phyloP scores from a whole-genome alignment of 139 green algal genomes.

The Tetraselmis striata region DNA sequence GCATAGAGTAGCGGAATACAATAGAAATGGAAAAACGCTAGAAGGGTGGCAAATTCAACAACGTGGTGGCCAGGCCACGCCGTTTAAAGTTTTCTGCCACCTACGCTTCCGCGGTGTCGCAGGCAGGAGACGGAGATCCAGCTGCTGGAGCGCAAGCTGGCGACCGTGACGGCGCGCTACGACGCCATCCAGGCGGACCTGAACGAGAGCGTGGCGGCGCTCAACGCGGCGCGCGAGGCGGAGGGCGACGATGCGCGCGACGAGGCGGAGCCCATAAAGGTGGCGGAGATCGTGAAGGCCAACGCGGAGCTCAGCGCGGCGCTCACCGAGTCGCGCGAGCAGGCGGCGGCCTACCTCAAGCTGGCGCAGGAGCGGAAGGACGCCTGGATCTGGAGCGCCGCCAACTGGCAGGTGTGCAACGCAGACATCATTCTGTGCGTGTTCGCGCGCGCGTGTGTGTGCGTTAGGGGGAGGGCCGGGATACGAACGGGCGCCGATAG shows the following conservation, averaged over 20 bases:
- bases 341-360: not conserved
- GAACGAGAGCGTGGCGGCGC: not conserved
- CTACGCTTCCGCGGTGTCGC: no score
- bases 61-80: no score
- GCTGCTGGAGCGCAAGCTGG: not conserved
- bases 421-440: not conserved
- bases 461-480: no score
- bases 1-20: no score
- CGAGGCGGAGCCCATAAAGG: not conserved
- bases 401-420: not conserved
- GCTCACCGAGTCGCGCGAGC: not conserved
- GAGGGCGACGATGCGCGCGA: not conserved
- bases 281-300: not conserved
- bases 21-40: no score
- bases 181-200: not conserved
- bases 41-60: no score
- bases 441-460: not conserved
- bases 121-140: not conserved
- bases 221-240: not conserved
- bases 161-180: not conserved
- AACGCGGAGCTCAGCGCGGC: not conserved
- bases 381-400: not conserved
- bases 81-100: no score
- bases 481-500: no score
- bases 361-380: not conserved